Percentiles rank a stretch among this genome's conserved stretches.
Conservation (phyloP, 345 rosid genomes). For the Lenwebbia sp. region DNA sequence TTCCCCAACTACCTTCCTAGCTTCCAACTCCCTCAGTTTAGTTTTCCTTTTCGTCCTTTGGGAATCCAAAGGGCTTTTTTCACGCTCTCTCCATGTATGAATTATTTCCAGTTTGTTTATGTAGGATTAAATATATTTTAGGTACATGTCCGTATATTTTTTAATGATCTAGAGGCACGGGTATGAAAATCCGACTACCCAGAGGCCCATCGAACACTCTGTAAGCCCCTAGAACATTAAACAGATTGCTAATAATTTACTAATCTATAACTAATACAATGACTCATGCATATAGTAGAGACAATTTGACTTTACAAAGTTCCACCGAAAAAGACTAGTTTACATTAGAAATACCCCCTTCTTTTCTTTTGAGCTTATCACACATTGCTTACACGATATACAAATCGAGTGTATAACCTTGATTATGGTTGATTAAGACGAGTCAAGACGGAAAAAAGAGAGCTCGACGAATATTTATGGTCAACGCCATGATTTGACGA, state of each 20-base stretch:
- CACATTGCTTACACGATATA: neutral
- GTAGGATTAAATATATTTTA: neutral
- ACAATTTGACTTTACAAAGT: neutral
- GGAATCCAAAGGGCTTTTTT: neutral
- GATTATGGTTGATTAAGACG: neutral
- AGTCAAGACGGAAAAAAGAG: neutral
- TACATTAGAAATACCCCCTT: neutral
- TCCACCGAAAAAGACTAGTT: neutral
- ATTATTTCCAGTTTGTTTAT: neutral
- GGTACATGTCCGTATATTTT: neutral
- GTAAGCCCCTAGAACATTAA: neutral
- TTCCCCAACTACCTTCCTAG: neutral
- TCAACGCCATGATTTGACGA: neutral
- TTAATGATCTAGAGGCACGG: neutral
- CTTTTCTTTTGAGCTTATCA: neutral
- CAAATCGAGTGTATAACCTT: neutral
- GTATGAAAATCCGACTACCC: neutral
- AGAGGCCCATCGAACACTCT: neutral
- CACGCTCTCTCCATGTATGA: neutral
- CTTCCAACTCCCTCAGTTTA: neutral
- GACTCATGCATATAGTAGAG: neutral
- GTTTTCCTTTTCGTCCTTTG: neutral
- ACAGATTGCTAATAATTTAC: neutral
- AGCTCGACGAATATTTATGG: neutral
- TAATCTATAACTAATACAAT: neutral